phyloP scores from a whole-genome alignment of 352 stramenopile genomes.

The Globisporangium camurandrum region DNA sequence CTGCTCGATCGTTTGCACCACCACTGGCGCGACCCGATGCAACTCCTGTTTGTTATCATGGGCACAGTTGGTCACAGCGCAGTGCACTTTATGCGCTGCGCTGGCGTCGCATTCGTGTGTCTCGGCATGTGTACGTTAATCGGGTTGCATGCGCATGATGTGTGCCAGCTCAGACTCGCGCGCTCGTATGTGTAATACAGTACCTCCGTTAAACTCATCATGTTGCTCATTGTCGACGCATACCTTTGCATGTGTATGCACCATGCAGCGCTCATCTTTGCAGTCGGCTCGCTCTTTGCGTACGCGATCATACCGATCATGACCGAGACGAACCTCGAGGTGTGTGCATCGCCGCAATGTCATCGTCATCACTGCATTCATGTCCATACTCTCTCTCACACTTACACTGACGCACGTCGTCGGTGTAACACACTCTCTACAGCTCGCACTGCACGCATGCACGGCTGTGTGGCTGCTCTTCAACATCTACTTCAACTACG shows the following conservation, averaged over 20 bases:
- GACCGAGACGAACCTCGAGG: slow-evolving; percentile 26
- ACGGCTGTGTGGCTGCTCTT: slow-evolving; percentile 31
- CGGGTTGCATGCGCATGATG: too few relatives aligned
- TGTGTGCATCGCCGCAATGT: neutral
- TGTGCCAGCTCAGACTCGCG: neutral
- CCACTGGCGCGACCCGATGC: slow-evolving; percentile 50
- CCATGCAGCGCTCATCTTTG: slow-evolving; percentile 34
- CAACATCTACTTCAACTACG: slow-evolving; percentile 77
- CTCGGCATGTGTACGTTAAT: slow-evolving; percentile 41
- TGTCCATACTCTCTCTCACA: neutral
- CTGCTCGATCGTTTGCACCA: slow-evolving; percentile 11
- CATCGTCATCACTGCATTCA: neutral
- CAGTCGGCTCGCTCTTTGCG: slow-evolving; percentile 32
- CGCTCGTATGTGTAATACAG: neutral
- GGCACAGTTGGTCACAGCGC: slow-evolving; percentile 22
- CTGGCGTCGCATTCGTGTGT: slow-evolving; percentile 29
- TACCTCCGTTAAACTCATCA: too few relatives aligned
- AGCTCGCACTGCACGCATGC: slow-evolving; percentile 27
- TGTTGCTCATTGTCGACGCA: neutral
- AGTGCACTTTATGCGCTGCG: slow-evolving; percentile 38
- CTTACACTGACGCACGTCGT: too few relatives aligned
- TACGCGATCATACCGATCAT: slow-evolving; percentile 50
- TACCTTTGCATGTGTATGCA: neutral
- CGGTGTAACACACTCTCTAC: neutral
- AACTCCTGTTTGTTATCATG: slow-evolving; percentile 29